Evolutionary conservation across 345 rosid species (phyloP).

Genomic region (Eucalyptus marginata): DNA sequence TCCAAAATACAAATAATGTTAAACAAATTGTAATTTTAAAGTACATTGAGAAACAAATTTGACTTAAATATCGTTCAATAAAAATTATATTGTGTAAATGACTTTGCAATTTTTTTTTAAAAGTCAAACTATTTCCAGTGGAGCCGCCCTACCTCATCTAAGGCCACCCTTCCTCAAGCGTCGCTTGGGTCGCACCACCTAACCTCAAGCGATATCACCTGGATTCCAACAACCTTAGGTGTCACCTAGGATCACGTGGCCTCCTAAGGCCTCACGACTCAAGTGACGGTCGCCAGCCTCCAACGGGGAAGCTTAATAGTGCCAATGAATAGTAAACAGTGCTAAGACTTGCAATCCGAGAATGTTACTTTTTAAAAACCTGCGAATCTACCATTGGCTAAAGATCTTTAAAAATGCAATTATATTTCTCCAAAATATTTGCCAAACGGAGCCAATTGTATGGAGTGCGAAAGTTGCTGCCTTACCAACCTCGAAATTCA

Average conservation of each 20-base stretch:
- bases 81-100: background rate
- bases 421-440: background rate
- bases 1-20: no score
- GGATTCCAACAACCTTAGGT: background rate
- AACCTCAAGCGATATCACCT: rapidly evolving
- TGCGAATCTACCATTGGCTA: background rate
- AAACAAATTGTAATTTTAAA: no score
- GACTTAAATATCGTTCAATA: no score
- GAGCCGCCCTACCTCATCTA: rapidly evolving
- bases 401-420: background rate
- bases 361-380: background rate
- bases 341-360: no score
- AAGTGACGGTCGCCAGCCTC: rapidly evolving
- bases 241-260: background rate
- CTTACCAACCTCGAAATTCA: background rate
- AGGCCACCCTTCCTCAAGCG: background rate
- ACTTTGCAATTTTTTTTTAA: background rate
- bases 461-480: background rate
- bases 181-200: background rate
- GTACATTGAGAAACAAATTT: no score
- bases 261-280: rapidly evolving
- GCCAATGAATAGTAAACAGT: background rate
- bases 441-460: background rate
- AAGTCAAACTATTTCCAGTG: background rate
- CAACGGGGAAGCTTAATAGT: rapidly evolving